These are phyloP conservation scores for Fusarium nanum DNA, from an alignment of 2,329 filamentous ascomycete genomes.

Conservation along the genomic window DNA sequence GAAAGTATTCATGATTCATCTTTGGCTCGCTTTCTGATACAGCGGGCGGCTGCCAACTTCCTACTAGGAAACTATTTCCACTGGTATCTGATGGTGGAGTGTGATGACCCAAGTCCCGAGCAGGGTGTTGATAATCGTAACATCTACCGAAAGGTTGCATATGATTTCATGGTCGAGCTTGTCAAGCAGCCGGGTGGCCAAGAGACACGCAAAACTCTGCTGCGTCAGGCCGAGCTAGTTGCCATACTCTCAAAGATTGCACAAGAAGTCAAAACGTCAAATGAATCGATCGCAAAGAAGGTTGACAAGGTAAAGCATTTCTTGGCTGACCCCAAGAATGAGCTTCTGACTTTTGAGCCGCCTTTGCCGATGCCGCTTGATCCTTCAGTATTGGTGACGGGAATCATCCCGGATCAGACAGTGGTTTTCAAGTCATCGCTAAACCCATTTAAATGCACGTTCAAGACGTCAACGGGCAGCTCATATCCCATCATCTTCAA, in stretches of 20 bases:
- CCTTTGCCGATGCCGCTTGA: slow-evolving; percentile 90
- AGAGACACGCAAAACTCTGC: slow-evolving; percentile 78
- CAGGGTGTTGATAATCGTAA: slow-evolving; percentile 81
- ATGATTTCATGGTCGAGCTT: slow-evolving; percentile 93
- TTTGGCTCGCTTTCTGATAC: slow-evolving; percentile 88
- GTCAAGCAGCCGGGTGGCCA: slow-evolving; percentile 76
- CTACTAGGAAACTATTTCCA: slow-evolving; percentile 94
- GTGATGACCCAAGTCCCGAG: slow-evolving; percentile 83
- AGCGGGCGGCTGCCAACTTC: slow-evolving; percentile 87
- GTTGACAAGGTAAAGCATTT: slow-evolving; percentile 86
- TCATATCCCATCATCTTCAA: slow-evolving; percentile 97
- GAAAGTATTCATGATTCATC: slow-evolving; percentile 81
- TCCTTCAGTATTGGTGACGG: slow-evolving; percentile 81
- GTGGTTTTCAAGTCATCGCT: slow-evolving; percentile 96
- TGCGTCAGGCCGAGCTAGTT: slow-evolving; percentile 90
- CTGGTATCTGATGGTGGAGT: slow-evolving; percentile 99
- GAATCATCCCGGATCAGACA: slow-evolving; percentile 84
- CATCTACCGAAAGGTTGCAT: slow-evolving; percentile 92
- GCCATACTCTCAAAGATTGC: slow-evolving; percentile 89
- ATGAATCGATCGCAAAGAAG: slow-evolving; percentile 82
- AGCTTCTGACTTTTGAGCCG: slow-evolving; percentile 83
- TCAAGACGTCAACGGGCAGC: slow-evolving; percentile 80
- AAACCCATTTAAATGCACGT: slow-evolving; percentile 89
- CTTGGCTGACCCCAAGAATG: slow-evolving; percentile 89
- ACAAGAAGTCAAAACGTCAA: slow-evolving; percentile 84